Base-by-base conservation (phyloP, 176 grass and related monocot genomes). In the Zoysia pacifica region DNA sequence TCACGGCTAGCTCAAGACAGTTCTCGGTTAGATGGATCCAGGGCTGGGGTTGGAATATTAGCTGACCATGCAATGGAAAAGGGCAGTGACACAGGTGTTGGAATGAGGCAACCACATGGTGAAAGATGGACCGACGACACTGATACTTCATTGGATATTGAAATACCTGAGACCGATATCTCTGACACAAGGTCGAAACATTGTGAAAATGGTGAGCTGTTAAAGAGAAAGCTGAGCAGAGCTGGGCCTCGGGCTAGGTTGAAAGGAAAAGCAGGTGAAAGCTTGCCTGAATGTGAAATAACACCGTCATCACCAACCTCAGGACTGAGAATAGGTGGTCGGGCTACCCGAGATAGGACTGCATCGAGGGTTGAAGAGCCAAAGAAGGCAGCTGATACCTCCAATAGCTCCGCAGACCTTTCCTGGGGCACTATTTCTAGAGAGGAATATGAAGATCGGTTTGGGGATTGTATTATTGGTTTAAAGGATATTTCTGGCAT, bases 401-500 rank as follows among this genome's bases (percentile, higher is more conserved):
- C 64, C 79, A 87, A 63, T 70, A 85, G 43, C 53, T 83, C 63
- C 18, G n/a, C 71, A 56, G 56, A 35, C 44, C 11, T 54, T 48
- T 53, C 13, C 6, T 62, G 80, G 45, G 56, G 1, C 67, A 52
- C 42, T 61, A 66, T 84, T 79, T 87, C 79, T 48, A 85, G 53
- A 56, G 90, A 94, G 74, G 85, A 77, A 75, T 93, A 91, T 48
- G 90, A 93, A 78, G 96, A 99, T 18, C 84, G 96, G 12, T 94
- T 95, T 74, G 76, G 44, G 73, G 96, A 99, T 87, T 99, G 96
- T 68, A 85, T 76, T 81, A 88, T 99, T 81, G 96, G 96, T 59
- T 87, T 86, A 85, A 99, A 87, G 78, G 96, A 99, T 91, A 99
- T 99, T 91, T 82, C 92, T 77, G 86, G 74, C 54, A 95, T 95